Base-by-base conservation (phyloP, 2,329 filamentous ascomycete species). In the Phoma sp. region DNA sequence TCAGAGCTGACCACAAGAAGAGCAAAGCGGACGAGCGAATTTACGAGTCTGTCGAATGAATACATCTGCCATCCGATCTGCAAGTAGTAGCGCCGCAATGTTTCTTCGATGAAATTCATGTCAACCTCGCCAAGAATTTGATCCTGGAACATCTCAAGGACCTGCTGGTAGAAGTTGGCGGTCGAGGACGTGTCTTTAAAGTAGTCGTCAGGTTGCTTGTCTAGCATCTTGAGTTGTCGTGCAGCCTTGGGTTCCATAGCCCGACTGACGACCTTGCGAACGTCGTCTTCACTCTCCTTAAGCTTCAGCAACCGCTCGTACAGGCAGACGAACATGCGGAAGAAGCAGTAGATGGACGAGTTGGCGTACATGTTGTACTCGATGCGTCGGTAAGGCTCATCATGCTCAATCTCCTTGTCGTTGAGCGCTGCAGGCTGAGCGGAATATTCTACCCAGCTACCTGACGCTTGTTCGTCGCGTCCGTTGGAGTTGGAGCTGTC, bases 341-440 rank as follows among this genome's bases (percentile, higher is more conserved):
- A 90, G 82, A 99, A 98, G 76, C 95, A 93, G 72, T 92, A 96
- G 56, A 99, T 88, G 3, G 89, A 91, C 67, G 92, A 85, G 74
- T 97, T 98, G 73, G 88, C 89, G 79, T 96, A 99, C 72, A 98
- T 86, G 72, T 94, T 94, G 80, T 92, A 96, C 76, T 86, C 88
- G 10, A 87, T 87, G 41, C 93, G 90, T 63, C 84, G 83, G 76
- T 95, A 96, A 54, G 90, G 88, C 46, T 92, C 90, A 58, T 96
- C 92, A 37, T 85, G 57, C 78, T 89, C 81, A 84, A 94, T 67
- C 84, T 85, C 76, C 82, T 87, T 70, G 41, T 82, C 85, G 63
- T 84, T 86, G 35, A 79, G 83, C 70, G 81, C 85, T 73, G 70
- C 84, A 37, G 81, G 74, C 79, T 81, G 70, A 78, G 80, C 65